phyloP scores from a whole-genome alignment of 2,329 filamentous ascomycete genomes.

The Cladosporium sp. region DNA sequence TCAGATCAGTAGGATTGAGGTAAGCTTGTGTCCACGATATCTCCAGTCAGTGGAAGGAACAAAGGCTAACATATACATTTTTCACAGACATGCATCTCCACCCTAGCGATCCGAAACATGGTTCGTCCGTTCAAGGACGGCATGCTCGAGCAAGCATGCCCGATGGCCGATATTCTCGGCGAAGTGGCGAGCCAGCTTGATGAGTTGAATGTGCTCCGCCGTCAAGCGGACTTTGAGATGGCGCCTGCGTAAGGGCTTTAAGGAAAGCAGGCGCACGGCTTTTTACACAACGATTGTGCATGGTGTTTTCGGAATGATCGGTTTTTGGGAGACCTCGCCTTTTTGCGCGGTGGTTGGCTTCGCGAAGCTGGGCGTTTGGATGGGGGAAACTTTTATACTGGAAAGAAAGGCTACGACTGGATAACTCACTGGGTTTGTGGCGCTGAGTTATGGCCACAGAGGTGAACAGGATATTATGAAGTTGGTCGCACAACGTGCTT shows the following conservation, averaged over 20 bases:
- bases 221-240: conserved; percentile 14
- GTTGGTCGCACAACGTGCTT: no score
- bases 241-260: conserved; percentile 10
- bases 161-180: conserved; percentile 69
- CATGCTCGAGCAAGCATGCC: conserved; percentile 69
- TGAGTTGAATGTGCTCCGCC: conserved; percentile 60
- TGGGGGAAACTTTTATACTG: not conserved
- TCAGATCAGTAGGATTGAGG: conserved; percentile 93
- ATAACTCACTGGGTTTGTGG: not conserved
- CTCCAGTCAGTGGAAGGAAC: not conserved
- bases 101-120: conserved; percentile 74
- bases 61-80: not conserved
- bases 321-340: not conserved
- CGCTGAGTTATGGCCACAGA: not conserved
- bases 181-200: conserved; percentile 58
- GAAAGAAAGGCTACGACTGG: not conserved
- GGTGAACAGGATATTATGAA: no score
- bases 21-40: conserved; percentile 55
- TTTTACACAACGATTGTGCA: not conserved
- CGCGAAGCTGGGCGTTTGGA: conserved; percentile 3
- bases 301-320: not conserved
- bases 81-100: conserved; percentile 72
- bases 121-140: conserved; percentile 64
- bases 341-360: not conserved
- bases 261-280: not conserved